phyloP scores from a whole-genome alignment of 208 protist genomes.

The Sergeia podlipaevii region DNA sequence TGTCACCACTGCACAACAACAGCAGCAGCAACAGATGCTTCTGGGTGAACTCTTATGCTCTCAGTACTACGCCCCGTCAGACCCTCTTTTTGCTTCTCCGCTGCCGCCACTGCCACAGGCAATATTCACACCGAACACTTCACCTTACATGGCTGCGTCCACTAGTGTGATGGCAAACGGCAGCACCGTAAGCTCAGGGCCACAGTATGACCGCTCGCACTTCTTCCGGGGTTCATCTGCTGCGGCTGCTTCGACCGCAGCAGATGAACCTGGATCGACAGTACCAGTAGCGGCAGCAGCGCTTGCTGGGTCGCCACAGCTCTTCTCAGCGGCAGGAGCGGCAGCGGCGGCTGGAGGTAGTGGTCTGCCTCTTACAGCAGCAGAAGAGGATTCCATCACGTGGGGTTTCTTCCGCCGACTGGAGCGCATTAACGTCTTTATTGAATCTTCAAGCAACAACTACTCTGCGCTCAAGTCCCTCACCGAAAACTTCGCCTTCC shows the following conservation, averaged over 20 bases:
- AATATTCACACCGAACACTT: constrained; percentile 24
- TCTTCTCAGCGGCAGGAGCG: background rate
- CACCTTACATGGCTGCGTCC: constrained; percentile 20
- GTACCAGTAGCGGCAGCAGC: too few relatives aligned
- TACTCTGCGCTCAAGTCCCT: constrained; percentile 80
- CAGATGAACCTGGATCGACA: background rate
- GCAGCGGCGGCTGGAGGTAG: background rate
- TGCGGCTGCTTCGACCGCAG: constrained; percentile 10
- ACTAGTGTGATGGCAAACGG: too few relatives aligned
- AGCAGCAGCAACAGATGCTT: too few relatives aligned
- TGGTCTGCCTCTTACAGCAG: constrained; percentile 13
- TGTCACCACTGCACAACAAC: too few relatives aligned
- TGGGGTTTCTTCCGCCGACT: constrained; percentile 52
- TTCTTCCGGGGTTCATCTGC: too few relatives aligned
- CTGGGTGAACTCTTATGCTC: too few relatives aligned
- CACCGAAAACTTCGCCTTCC: constrained; percentile 80
- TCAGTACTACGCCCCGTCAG: constrained; percentile 11
- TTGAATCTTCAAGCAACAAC: constrained; percentile 67
- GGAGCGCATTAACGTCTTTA: constrained; percentile 20
- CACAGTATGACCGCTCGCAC: too few relatives aligned
- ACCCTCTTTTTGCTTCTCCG: constrained; percentile 21
- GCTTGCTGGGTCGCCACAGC: too few relatives aligned
- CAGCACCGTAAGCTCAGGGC: too few relatives aligned
- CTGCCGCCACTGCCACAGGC: constrained; percentile 17
- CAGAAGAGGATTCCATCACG: constrained; percentile 40